Evolutionary conservation across 2,329 filamentous ascomycete genomes (phyloP), one percentile per base, ranked within the genome.

Genomic region (Colletotrichum orchidophilum): DNA sequence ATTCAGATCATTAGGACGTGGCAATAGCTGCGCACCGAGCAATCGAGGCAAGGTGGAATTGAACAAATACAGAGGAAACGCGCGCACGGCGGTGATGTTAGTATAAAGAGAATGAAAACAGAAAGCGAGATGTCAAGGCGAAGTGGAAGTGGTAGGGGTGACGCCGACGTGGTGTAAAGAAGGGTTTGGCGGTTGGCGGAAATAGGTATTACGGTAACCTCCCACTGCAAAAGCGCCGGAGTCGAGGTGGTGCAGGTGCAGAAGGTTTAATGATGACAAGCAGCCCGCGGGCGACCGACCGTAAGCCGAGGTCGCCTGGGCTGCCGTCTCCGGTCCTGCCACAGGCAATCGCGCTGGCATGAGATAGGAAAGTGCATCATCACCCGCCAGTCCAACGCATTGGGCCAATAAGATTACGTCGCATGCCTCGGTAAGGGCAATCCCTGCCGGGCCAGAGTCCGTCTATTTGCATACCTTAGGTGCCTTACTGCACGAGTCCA

Each of bases 361-460:
- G 62, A 66, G 62, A 49, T 53, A 26, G 42, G 26, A 59, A 69
- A 69, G 62, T 58, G 21, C 53, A 35, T 58, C 39, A 57, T 63
- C 42, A 49, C 18, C 33, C 42, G 33, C 11, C 11, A 26, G 24
- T n/a, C 39, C 24, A 31, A 31, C 50, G 63, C 68, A 67, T 68
- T 71, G 50, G 58, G 52, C 68, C 68, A 71, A 67, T 67, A 24
- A 71, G 35, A 71, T 71, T 68, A 58, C 31, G 49, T 62, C 35
- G 21, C 55, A 71, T 67, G 52, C 63, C 57, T 67, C 52, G 35
- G 57, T 31, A 60, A 64, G 57, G 63, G 13, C 52, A 24, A 62
- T 63, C 68, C 68, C 58, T 71, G 63, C 11, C 35, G 4, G 6
- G 5, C 31, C 9, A 13, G 8, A 46, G 39, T 3, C 18, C 39